Evolutionary conservation across 352 stramenopile genomes (phyloP).

Genomic region (Phytophthora cajani): DNA sequence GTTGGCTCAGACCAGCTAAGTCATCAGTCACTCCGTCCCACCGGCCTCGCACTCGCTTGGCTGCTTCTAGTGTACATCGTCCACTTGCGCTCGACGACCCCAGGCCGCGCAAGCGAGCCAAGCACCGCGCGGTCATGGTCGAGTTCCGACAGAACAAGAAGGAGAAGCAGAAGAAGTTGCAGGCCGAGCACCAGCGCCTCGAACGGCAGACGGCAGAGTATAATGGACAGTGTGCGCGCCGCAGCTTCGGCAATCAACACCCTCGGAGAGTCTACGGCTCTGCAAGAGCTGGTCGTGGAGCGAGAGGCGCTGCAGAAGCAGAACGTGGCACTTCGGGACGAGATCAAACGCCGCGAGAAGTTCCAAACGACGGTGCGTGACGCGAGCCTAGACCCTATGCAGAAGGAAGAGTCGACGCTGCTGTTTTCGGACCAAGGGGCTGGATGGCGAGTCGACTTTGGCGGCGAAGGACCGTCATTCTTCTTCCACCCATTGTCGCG

Average conservation of each 20-base stretch:
- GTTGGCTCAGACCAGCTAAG: neutral
- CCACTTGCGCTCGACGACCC: conserved; percentile 29
- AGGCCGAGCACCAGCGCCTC: conserved; percentile 34
- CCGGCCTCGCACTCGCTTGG: too few species aligned
- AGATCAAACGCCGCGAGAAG: conserved; percentile 33
- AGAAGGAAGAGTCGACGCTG: conserved; percentile 23
- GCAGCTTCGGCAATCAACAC: conserved; percentile 6
- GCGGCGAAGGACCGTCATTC: conserved; percentile 25
- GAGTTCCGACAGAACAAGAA: conserved; percentile 52
- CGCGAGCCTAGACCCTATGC: conserved; percentile 20
- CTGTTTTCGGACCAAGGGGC: conserved; percentile 3
- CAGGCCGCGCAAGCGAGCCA: conserved; percentile 40
- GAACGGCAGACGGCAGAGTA: conserved; percentile 26
- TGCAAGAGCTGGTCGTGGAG: conserved; percentile 35
- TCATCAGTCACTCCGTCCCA: neutral
- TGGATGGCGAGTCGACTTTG: conserved; percentile 28
- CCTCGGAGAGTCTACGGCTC: neutral
- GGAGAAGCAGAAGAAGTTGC: conserved; percentile 32
- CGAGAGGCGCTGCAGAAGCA: conserved; percentile 34
- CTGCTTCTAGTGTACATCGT: too few species aligned
- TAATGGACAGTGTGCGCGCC: conserved; percentile 17
- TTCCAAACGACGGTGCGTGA: conserved; percentile 24
- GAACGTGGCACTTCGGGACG: conserved; percentile 38
- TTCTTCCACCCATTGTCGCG: conserved; percentile 37
- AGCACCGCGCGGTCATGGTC: conserved; percentile 47